Evolutionary conservation across 73 alveolate genomes (phyloP).

Genomic region (Uronychia binucleata): DNA sequence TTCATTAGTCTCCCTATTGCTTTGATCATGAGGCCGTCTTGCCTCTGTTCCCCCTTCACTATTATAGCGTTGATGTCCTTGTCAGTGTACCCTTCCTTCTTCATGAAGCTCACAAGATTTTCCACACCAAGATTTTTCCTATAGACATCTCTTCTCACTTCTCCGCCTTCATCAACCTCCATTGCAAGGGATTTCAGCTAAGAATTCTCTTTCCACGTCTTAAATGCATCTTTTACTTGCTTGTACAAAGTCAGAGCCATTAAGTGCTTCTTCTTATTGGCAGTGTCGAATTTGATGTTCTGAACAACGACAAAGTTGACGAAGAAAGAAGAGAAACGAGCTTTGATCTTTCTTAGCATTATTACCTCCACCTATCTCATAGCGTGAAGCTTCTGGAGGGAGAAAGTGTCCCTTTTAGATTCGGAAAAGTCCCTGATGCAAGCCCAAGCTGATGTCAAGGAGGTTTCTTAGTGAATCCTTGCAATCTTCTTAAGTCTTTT

Average conservation of each 20-base stretch:
- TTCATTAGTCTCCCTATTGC: not conserved
- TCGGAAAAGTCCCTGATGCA: not conserved
- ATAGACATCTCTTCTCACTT: not conserved
- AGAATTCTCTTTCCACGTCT: not conserved
- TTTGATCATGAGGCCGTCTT: not conserved
- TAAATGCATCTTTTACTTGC: not conserved
- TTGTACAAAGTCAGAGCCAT: not conserved
- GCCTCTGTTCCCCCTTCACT: not conserved
- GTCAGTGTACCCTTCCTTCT: not conserved
- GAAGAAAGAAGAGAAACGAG: not conserved
- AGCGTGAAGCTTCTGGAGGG: not conserved
- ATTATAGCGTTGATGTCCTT: not conserved
- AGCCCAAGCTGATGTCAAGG: not conserved
- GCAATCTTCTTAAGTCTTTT: not conserved
- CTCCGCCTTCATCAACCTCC: not conserved
- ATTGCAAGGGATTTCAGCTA: not conserved
- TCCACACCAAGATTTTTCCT: too few relatives aligned
- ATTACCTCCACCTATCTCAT: not conserved
- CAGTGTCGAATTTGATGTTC: not conserved
- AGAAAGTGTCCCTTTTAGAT: not conserved
- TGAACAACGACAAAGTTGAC: too few relatives aligned
- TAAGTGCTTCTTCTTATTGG: not conserved
- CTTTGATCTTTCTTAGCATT: not conserved
- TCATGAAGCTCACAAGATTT: not conserved
- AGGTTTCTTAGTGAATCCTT: not conserved